Evolutionary conservation across 169 alveolate genomes (phyloP).

Genomic region (Plasmodium inui): DNA sequence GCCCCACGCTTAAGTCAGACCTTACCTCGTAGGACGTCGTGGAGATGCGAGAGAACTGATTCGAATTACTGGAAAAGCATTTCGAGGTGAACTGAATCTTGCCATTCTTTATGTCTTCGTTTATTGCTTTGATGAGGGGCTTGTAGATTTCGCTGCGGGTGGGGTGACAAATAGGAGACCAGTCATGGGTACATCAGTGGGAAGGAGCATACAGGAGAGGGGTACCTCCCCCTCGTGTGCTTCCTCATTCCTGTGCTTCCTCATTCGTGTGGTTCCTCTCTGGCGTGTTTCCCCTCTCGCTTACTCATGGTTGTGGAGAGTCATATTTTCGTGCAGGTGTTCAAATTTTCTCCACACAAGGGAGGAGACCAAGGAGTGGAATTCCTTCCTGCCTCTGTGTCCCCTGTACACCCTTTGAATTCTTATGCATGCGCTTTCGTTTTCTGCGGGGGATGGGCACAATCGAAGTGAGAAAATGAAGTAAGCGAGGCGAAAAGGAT

Average conservation of each 20-base stretch:
- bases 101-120: conserved; percentile 42
- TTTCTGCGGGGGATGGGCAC: conserved; percentile 16
- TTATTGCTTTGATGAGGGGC: conserved; percentile 51
- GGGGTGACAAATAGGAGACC: background rate
- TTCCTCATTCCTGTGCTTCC: background rate
- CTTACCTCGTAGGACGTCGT: conserved; percentile 47
- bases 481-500: background rate
- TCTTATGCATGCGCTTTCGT: conserved; percentile 49
- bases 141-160: conserved; percentile 42
- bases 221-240: background rate
- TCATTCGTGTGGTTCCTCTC: too few relatives aligned
- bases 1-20: background rate
- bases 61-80: conserved; percentile 46
- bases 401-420: conserved; percentile 50
- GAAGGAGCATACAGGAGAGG: background rate
- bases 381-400: conserved; percentile 26
- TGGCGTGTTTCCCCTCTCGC: background rate
- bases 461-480: background rate
- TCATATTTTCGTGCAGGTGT: conserved; percentile 48
- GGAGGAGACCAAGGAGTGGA: conserved; percentile 32
- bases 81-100: conserved; percentile 37
- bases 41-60: conserved; percentile 47
- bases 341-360: conserved; percentile 65
- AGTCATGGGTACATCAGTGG: background rate
- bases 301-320: conserved; percentile 56